Percentiles rank a stretch among this genome's conserved stretches.
phyloP scores from a whole-genome alignment of 208 protist genomes.

The Trypanosomatidae sp. region DNA sequence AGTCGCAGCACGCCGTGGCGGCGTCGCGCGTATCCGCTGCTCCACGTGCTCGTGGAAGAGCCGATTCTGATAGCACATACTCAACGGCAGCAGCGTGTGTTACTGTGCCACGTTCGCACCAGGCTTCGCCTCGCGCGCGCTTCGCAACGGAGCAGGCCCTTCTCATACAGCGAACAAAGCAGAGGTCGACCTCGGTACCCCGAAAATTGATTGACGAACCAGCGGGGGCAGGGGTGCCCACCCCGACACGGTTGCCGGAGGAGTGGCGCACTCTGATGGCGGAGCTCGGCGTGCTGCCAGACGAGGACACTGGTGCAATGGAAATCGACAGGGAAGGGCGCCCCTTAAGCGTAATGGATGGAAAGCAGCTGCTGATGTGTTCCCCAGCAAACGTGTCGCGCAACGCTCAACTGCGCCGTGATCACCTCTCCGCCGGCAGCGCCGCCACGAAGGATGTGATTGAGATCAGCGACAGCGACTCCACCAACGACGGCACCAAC shows the following conservation, averaged over 20 bases:
- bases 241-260: not conserved
- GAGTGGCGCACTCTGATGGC: conserved; percentile 12
- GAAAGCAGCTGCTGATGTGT: not conserved
- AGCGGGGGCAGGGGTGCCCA: not conserved
- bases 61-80: not conserved
- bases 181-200: not conserved
- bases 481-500: not conserved
- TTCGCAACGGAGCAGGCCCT: not conserved
- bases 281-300: conserved; percentile 3
- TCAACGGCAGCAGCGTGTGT: not conserved
- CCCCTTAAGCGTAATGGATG: not conserved
- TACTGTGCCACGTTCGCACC: not conserved
- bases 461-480: conserved; percentile 22
- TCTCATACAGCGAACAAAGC: not conserved
- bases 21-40: not conserved
- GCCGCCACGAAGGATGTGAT: conserved; percentile 8
- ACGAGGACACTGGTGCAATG: not conserved
- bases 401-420: not conserved
- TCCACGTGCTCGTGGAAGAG: not conserved
- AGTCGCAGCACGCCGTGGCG: not conserved
- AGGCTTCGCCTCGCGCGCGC: conserved; percentile 7
- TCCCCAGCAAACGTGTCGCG: not conserved
- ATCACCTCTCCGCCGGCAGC: not conserved
- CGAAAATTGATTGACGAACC: not conserved
- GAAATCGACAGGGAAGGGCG: not conserved